Base-by-base conservation (phyloP, 2,329 filamentous ascomycete species). In the Samsoniella hepiali region DNA sequence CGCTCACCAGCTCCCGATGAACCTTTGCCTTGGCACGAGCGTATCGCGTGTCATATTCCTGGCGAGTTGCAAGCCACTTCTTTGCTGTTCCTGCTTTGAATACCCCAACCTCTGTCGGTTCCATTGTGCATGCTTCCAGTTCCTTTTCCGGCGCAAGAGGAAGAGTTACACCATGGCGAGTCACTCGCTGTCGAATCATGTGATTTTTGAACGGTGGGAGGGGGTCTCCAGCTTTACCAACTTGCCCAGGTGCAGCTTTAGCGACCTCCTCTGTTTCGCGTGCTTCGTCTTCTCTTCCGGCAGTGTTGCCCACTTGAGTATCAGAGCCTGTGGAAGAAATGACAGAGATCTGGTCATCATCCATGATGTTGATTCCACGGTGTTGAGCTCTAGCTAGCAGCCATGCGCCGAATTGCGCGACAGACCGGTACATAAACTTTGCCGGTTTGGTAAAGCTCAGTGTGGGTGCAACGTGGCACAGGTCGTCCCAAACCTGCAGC, bases 361-460 rank as follows among this genome's bases (percentile, higher is more conserved):
- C 89, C 42, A 89, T 75, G 42, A 96, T 94, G 22, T 95, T 90
- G 62, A 97, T 93, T 1, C 86, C 85, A 1, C 84, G 85, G 65
- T 91, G 84, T 72, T 97, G 93, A 0, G 93, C 92, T 67, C 89
- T 83, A 1, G 93, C 91, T 29, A 97, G 81, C 0, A 90, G 90
- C 93, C 93, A 98, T 0, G 93, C 92, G 2, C 93, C 90, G 71
- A 99, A 98, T 69, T 97, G 94, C 0, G 95, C 91, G 59, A 97
- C 87, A 1, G 91, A 91, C 55, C 94, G 86, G 73, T 92, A 98
- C 93, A 98, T 97, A 77, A 90, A 91, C 74, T 98, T 98, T 53
- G 94, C 95, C 0, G 95, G 95, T n/a, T 89, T 85, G 0, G 94
- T 98, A 74, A 97, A 98, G 70, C 91, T 96, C n/a, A 98, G 82